A percentile compares a stretch with the other conserved stretches of the same genome.
Conservation (phyloP, 148 eudicot genomes). For the Vaccinium macrocarpon region DNA sequence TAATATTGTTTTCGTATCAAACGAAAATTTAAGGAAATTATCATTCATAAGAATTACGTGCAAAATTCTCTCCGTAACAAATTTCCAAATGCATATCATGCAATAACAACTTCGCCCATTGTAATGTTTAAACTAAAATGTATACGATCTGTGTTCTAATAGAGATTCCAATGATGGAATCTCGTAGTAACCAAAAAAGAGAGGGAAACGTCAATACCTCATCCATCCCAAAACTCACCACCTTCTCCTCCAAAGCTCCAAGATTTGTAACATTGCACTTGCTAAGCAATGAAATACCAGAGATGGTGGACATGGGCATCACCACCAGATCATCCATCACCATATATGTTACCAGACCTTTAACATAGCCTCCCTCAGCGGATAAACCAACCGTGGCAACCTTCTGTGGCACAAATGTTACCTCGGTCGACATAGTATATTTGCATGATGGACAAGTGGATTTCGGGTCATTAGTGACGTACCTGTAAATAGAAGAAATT, state of each 20-base stretch:
- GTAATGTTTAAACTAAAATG: too few relatives aligned
- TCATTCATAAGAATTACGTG: not conserved
- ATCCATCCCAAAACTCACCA: not conserved
- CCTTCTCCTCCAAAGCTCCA: conserved; percentile 6
- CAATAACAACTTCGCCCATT: too few relatives aligned
- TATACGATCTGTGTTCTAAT: not conserved
- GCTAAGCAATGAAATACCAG: not conserved
- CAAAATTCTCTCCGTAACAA: not conserved
- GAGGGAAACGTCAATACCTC: not conserved
- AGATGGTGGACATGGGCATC: conserved; percentile 33
- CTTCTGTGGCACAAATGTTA: not conserved
- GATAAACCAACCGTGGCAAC: not conserved
- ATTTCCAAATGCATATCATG: not conserved
- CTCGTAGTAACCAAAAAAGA: not conserved
- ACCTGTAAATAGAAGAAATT: not conserved
- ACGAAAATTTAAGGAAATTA: too few relatives aligned
- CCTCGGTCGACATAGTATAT: not conserved
- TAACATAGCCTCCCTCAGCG: not conserved
- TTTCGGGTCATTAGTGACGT: not conserved
- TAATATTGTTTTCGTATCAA: not conserved
- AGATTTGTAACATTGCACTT: conserved; percentile 1
- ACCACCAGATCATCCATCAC: conserved; percentile 35
- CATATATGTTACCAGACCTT: conserved; percentile 29
- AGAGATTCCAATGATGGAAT: not conserved
- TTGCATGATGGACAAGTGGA: not conserved